Evolutionary conservation across 2,329 filamentous ascomycete species (phyloP), one percentile per base, ranked within the genome.

Genomic region (Xylaria sp.): DNA sequence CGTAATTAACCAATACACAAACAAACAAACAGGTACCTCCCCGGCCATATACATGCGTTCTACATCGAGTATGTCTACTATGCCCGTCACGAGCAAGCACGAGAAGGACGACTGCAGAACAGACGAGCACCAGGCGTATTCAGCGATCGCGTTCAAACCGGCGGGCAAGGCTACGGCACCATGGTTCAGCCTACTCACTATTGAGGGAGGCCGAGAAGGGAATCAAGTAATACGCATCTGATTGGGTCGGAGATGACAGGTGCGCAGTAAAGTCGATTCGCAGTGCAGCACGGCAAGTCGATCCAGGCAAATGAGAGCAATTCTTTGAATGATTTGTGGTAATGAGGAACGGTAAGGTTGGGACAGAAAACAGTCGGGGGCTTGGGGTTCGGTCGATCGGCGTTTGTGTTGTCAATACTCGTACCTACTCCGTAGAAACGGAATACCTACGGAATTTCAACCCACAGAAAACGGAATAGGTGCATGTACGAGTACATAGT

Each of bases 31-130:
- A 85, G 84, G n/a, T 90, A 87, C 72, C 75, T 94, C 54, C 90
- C 90, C 0, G 91, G 90, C 6, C 87, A 91, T 66, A 83, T 93
- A 48, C 87, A 92, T 71, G 89, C 89, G 49, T 92, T 92, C 73
- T 94, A 92, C 72, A 66, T 91, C 62, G 85, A 92, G 74, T 95
- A 92, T 72, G 79, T 95, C 63, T 96, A 92, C 77, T 93, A 88
- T 73, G 84, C 90, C 68, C 87, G 88, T 46, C 82, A 80, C 56
- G 86, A 90, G 66, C 82, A 86, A 71, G 80, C 81, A 1, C 75
- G 79, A 51, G 76, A 82, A 39, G 88, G 88, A 4, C 77, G 79
- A 9, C 79, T 80, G 60, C 76, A 80, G 18, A 76, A 78, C 7
- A 80, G 79, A 1, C 58, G 58, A 48, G 88, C 88, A 1, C 85